Evolutionary conservation across 768 basidiomycete species (phyloP), one percentile per base, ranked within the genome.

Genomic region (Lentinus brumalis): DNA sequence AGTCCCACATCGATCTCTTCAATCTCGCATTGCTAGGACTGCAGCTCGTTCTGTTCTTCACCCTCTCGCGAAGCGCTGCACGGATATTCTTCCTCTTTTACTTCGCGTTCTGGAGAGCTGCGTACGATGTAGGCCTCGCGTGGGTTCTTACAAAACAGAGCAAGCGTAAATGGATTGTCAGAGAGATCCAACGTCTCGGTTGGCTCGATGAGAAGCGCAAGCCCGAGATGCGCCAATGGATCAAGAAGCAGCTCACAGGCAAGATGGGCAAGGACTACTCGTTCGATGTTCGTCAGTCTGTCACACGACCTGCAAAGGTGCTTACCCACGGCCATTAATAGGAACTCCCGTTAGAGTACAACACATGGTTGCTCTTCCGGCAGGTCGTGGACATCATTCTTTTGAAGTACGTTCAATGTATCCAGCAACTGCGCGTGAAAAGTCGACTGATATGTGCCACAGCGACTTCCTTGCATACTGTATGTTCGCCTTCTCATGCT

Each of bases 201-300:
- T 98, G 95, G 96, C 83, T 99, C n/a, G 94, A 98, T 71, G 79
- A 80, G 64, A 69, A 79, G 47, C 81, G 87, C 21, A 75, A 79
- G 29, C 91, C 94, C 0, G 73, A 67, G 7, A 77, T 91, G 59
- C 81, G 91, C 59, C 68, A 79, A 42, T 99, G 97, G 97, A 92
- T 97, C 69, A 82, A 87, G 63, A 81, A 81, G 51, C 94, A 98
- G 69, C 81, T 98, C 2, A 86, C 80, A 16, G 92, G 88, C 18
- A 98, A 97, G 79, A 95, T 98, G 93, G 95, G 94, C 44, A 86
- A 87, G 63, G 93, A 93, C 66, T 98, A 97, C 73, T 89, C 89
- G 5, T 96, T 96, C 71, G 91, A 97, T 69, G 93, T 94, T 67
- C 39, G 86, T 83, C 21, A 15, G 38, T 38, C 12, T 35, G 54